Evolutionary conservation across 495 filamentous ascomycete species (phyloP).

Genomic region (Podospora sp.): DNA sequence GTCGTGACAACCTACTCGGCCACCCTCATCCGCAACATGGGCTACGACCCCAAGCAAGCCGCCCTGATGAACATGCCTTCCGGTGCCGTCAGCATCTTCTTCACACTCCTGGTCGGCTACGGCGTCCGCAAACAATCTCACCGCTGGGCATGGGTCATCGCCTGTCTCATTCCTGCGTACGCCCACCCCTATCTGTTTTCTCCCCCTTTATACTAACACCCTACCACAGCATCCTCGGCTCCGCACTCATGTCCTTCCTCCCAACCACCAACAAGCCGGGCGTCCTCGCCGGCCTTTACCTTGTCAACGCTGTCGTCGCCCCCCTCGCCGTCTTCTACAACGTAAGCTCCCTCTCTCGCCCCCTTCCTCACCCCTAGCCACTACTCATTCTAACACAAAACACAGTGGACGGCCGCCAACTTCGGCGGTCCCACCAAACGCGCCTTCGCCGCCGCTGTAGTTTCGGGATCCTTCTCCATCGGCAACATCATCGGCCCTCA

Average conservation of each 20-base stretch:
- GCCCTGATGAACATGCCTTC: constrained; percentile 64
- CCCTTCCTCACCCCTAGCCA: not conserved
- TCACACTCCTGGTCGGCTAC: constrained; percentile 55
- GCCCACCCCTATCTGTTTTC: not conserved
- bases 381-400: not conserved
- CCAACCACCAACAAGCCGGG: constrained; percentile 47
- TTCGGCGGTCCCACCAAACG: constrained; percentile 43
- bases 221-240: constrained; percentile 51
- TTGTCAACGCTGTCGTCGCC: constrained; percentile 62
- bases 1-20: constrained; percentile 66
- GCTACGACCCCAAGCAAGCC: constrained; percentile 53
- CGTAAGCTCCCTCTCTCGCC: constrained; percentile 20
- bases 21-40: constrained; percentile 59
- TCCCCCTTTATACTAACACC: constrained; percentile 9
- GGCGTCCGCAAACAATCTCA: constrained; percentile 39
- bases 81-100: constrained; percentile 57
- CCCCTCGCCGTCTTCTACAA: constrained; percentile 50
- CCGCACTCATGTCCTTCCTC: constrained; percentile 62
- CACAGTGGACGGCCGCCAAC: constrained; percentile 42
- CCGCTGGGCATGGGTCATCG: constrained; percentile 42
- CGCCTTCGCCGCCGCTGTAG: constrained; percentile 50
- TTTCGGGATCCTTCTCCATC: constrained; percentile 61
- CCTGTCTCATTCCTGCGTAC: constrained; percentile 40
- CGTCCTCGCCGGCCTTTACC: constrained; percentile 64
- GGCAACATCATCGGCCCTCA: constrained; percentile 72